Evolutionary conservation across 1,139 yeast genomes (phyloP).

Genomic region (Magnusiomyces ingens): DNA sequence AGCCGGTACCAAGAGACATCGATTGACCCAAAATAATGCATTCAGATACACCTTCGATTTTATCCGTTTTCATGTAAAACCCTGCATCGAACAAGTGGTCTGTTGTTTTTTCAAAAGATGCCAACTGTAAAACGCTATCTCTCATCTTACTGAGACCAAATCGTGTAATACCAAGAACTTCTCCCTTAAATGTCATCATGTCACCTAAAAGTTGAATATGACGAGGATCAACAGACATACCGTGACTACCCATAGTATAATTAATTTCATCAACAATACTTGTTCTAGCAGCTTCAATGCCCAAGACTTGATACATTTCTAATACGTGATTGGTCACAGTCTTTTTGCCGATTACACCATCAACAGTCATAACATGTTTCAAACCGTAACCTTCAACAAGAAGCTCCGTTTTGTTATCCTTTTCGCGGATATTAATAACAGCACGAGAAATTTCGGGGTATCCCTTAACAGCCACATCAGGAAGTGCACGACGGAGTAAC

Average conservation of each 20-base stretch:
- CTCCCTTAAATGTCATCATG: slow-evolving; percentile 98
- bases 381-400: slow-evolving; percentile 97
- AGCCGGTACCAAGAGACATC: slow-evolving; percentile 96
- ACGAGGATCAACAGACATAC: slow-evolving; percentile 99
- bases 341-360: slow-evolving; percentile 85
- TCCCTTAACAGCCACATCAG: slow-evolving; percentile 88
- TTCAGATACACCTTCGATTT: slow-evolving; percentile 96
- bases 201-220: slow-evolving; percentile 96
- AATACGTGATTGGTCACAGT: slow-evolving; percentile 88
- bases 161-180: slow-evolving; percentile 94
- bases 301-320: slow-evolving; percentile 83
- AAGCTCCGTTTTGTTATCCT: slow-evolving; percentile 77
- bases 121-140: slow-evolving; percentile 93
- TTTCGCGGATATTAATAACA: slow-evolving; percentile 84
- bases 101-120: slow-evolving; percentile 96
- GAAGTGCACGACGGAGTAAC: slow-evolving; percentile 75
- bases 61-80: slow-evolving; percentile 91
- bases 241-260: slow-evolving; percentile 97
- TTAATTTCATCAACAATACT: slow-evolving; percentile 92
- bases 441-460: slow-evolving; percentile 88
- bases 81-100: slow-evolving; percentile 98
- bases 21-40: slow-evolving; percentile 97
- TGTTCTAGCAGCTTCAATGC: slow-evolving; percentile 96
- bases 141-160: slow-evolving; percentile 98
- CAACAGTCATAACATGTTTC: slow-evolving; percentile 94